These are phyloP conservation scores for Leishmania turanica DNA, from an alignment of 208 protist genomes.

Conservation along the genomic window DNA sequence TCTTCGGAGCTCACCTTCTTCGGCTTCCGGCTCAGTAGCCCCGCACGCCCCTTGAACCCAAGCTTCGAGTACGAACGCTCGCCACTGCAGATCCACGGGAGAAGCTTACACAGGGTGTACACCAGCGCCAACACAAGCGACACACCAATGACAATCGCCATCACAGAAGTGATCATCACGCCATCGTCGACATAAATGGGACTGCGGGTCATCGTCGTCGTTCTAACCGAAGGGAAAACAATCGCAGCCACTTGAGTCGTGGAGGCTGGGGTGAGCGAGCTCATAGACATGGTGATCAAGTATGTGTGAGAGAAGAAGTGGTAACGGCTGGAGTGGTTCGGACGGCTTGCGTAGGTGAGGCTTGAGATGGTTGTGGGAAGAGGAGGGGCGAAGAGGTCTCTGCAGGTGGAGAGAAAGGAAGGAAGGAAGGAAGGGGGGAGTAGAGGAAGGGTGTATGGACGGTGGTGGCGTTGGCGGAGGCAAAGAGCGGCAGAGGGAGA, in stretches of 20 bases:
- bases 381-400: background rate
- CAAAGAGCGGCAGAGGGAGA: background rate
- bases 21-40: conserved; percentile 39
- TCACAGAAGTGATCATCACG: conserved; percentile 34
- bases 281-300: conserved; percentile 9
- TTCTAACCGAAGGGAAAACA: background rate
- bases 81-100: conserved; percentile 40
- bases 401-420: background rate
- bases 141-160: conserved; percentile 38
- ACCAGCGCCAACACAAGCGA: conserved; percentile 19
- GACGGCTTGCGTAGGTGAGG: background rate
- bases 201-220: conserved; percentile 14
- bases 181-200: conserved; percentile 13
- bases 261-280: conserved; percentile 3
- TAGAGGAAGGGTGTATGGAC: background rate
- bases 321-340: background rate
- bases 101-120: conserved; percentile 25
- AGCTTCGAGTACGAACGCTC: conserved; percentile 38
- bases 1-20: conserved; percentile 22
- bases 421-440: background rate
- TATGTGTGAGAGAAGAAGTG: background rate
- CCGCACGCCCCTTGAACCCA: conserved; percentile 39
- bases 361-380: background rate
- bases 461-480: background rate
- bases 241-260: background rate